phyloP scores from a whole-genome alignment of 1,139 yeast genomes.

The Blastobotrys capitulatus region DNA sequence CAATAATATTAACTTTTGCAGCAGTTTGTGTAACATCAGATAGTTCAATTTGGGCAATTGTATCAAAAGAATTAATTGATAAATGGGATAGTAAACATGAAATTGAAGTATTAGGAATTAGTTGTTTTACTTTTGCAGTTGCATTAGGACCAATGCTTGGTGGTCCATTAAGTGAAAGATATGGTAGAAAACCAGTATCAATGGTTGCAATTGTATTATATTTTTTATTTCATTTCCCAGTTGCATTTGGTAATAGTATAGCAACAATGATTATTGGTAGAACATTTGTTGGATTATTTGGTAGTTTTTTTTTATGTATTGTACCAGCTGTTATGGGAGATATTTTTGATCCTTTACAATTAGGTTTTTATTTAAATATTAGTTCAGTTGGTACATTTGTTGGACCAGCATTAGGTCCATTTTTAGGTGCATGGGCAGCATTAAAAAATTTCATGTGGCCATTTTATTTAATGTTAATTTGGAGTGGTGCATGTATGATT shows the following conservation, averaged over 20 bases:
- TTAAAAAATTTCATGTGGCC: constrained; percentile 48
- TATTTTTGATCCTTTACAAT: constrained; percentile 49
- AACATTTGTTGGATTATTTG: constrained; percentile 56
- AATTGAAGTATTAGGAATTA: constrained; percentile 44
- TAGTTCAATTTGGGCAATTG: constrained; percentile 57
- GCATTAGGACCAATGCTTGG: constrained; percentile 59
- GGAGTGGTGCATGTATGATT: constrained; percentile 43
- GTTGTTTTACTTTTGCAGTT: constrained; percentile 59
- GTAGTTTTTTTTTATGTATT: constrained; percentile 64
- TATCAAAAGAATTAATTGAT: constrained; percentile 41
- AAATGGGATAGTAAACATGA: constrained; percentile 16
- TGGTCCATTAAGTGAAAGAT: constrained; percentile 61
- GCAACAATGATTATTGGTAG: constrained; percentile 64
- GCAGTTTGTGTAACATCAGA: constrained; percentile 44
- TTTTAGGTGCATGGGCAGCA: constrained; percentile 45
- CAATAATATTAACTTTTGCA: constrained; percentile 45
- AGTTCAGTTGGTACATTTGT: constrained; percentile 54
- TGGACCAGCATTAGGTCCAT: constrained; percentile 63
- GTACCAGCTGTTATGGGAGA: constrained; percentile 84
- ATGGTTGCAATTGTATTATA: constrained; percentile 28
- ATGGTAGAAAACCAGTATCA: constrained; percentile 56
- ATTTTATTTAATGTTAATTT: constrained; percentile 58
- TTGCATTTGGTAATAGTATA: constrained; percentile 59
- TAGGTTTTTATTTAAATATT: constrained; percentile 66
- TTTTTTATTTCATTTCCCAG: constrained; percentile 54